Conservation (phyloP, 2,329 filamentous ascomycete species). For the Cordyceps farinosa region DNA sequence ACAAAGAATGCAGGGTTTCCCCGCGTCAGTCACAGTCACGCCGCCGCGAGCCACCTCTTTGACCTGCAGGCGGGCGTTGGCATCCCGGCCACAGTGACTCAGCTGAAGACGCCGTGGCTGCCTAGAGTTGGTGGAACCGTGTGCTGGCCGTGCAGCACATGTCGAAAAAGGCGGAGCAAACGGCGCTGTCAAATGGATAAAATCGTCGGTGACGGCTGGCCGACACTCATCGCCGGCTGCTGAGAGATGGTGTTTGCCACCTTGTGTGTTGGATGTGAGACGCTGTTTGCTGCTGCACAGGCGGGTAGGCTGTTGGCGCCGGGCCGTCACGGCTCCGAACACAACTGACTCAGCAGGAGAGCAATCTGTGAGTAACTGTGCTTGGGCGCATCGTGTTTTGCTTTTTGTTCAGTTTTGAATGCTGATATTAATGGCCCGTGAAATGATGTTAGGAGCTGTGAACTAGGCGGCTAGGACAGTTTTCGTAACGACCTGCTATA, state of each 20-base stretch:
- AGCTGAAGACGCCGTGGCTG: slow-evolving; percentile 6
- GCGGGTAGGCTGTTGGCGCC: not conserved
- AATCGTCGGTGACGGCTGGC: not conserved
- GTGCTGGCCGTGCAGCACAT: not conserved
- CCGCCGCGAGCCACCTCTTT: not conserved
- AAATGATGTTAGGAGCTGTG: not conserved
- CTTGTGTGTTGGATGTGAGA: no score
- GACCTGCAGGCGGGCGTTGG: not conserved
- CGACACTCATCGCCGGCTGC: not conserved
- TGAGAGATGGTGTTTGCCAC: not conserved
- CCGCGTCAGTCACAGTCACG: not conserved
- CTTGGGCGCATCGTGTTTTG: not conserved
- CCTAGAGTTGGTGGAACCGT: slow-evolving; percentile 1
- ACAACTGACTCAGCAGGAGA: not conserved
- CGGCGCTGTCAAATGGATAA: not conserved
- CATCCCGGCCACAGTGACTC: slow-evolving; percentile 4
- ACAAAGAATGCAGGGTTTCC: not conserved
- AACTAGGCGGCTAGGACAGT: not conserved
- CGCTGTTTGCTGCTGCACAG: not conserved
- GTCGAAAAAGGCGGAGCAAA: not conserved
- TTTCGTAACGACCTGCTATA: no score
- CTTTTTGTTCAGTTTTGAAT: not conserved
- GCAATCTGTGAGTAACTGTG: no score
- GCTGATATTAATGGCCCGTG: not conserved
- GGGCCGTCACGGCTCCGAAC: not conserved